phyloP scores from a whole-genome alignment of 1,139 yeast genomes.

The Debaryomyces sp. region DNA sequence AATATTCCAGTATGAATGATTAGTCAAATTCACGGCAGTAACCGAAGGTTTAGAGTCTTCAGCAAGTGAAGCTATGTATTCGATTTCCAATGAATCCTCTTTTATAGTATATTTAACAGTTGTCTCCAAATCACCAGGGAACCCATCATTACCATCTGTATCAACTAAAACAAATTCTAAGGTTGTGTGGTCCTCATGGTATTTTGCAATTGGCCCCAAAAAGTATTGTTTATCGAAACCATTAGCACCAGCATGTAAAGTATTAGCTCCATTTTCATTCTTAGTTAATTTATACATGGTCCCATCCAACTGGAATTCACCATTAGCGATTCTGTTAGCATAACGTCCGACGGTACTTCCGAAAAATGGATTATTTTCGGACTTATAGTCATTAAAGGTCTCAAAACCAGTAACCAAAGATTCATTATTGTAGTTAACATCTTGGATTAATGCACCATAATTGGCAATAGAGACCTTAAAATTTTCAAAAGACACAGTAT shows the following conservation, averaged over 20 bases:
- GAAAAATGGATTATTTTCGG: constrained; percentile 49
- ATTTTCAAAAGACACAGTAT: constrained; percentile 35
- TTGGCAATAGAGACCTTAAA: constrained; percentile 51
- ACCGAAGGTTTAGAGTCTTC: constrained; percentile 38
- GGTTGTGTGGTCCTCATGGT: constrained; percentile 31
- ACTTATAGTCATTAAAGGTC: constrained; percentile 37
- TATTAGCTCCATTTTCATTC: constrained; percentile 43
- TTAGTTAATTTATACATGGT: constrained; percentile 39
- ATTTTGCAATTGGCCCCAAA: constrained; percentile 53
- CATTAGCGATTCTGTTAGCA: constrained; percentile 61
- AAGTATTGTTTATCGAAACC: constrained; percentile 56
- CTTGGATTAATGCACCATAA: constrained; percentile 55
- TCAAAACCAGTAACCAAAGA: constrained; percentile 38
- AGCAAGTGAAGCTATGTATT: constrained; percentile 49
- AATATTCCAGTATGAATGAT: constrained; percentile 63
- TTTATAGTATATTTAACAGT: constrained; percentile 45
- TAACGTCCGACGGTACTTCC: constrained; percentile 68
- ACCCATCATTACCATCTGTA: constrained; percentile 51
- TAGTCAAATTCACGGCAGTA: constrained; percentile 62
- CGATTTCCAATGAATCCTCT: constrained; percentile 38
- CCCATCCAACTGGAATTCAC: constrained; percentile 45
- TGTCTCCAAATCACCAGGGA: constrained; percentile 55
- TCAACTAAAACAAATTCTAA: constrained; percentile 48
- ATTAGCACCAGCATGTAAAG: constrained; percentile 54
- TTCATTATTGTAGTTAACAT: constrained; percentile 36